Evolutionary conservation across 192 early-diverging fungal species (phyloP), one percentile per base, ranked within the genome.

Genomic region (Coemansia sp.): DNA sequence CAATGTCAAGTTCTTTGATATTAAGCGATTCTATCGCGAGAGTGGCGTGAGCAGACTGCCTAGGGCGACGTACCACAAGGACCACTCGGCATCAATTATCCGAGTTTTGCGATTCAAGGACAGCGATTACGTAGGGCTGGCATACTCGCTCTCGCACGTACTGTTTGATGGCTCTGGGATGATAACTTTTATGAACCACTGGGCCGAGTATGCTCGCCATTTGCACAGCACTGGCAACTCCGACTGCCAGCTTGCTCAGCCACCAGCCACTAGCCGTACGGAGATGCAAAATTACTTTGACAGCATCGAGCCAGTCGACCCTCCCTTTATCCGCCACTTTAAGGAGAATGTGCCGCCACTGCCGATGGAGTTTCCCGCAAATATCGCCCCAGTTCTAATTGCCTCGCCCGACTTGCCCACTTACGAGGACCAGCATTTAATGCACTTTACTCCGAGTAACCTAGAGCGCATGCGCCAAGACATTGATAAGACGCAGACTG

Each of bases 381-480:
- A 62, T 29, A 69, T 84, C 43, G 77, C 77, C 10, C 70, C 76
- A 5, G 39, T 84, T 12, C n/a, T 84, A 61, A 66, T 84, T 39
- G 60, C 72, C 10, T 40, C 81, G 10, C 76, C 76, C 2, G 81
- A 84, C 27, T 46, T 66, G 0, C 70, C 69, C 0, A 15, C 16
- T 4, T 50, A 70, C 16, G 64, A 72, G 38, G 64, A 84, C 29
- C 81, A 84, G 43, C 81, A 84, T 29, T 52, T 84, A 55, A 43
- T 84, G 20, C 81, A 84, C 49, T 66, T 84, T 38, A 73, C 31
- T 1, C 47, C 64, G 1, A 65, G 31, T 16, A 71, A 62, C 16
- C 44, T 84, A 0, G 74, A 84, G 68, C 73, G 64, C 38, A 38
- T 84, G 50, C 81, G 81, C 15, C 69, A 73, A 38, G 73, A 84